Evolutionary conservation across 768 basidiomycete species (phyloP).

Genomic region (Vararia minispora): DNA sequence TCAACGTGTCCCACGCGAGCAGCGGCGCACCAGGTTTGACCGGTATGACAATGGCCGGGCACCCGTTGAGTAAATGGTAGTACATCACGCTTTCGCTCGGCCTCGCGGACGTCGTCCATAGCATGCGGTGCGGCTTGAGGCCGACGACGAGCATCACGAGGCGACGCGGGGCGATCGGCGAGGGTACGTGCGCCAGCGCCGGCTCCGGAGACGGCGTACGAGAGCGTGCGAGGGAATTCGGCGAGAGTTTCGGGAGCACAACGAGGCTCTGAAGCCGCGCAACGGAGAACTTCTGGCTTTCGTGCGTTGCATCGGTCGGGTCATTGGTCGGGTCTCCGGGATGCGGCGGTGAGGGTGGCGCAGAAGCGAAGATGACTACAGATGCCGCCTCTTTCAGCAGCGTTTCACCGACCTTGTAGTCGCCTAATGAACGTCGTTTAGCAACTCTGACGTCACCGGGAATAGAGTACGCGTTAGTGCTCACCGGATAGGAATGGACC

Average conservation of each 20-base stretch:
- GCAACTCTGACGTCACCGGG: not conserved
- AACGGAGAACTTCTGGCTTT: too few species aligned
- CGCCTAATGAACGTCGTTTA: slow-evolving; percentile 26
- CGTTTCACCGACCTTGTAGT: slow-evolving; percentile 48
- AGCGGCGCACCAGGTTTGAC: slow-evolving; percentile 51
- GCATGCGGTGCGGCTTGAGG: slow-evolving; percentile 45
- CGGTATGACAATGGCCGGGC: slow-evolving; percentile 47
- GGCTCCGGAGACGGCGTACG: slow-evolving; percentile 44
- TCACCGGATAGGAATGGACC: slow-evolving; percentile 48
- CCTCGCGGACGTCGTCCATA: slow-evolving; percentile 50
- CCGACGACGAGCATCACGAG: slow-evolving; percentile 46
- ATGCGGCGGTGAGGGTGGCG: slow-evolving; percentile 13
- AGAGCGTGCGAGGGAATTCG: slow-evolving; percentile 35
- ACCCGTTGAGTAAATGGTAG: slow-evolving; percentile 50
- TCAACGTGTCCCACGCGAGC: slow-evolving; percentile 51
- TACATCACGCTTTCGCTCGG: slow-evolving; percentile 54
- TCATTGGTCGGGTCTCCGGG: slow-evolving; percentile 9
- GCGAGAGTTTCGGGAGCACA: slow-evolving; percentile 27
- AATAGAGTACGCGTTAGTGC: slow-evolving; percentile 2
- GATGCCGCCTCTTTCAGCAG: slow-evolving; percentile 45
- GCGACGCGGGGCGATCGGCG: slow-evolving; percentile 37
- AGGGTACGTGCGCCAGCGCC: slow-evolving; percentile 27
- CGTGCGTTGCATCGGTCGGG: slow-evolving; percentile 9
- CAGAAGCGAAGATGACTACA: slow-evolving; percentile 33
- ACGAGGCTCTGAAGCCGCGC: slow-evolving; percentile 21